Evolutionary conservation across 148 eudicot genomes (phyloP).

Genomic region (Cornus kousa): DNA sequence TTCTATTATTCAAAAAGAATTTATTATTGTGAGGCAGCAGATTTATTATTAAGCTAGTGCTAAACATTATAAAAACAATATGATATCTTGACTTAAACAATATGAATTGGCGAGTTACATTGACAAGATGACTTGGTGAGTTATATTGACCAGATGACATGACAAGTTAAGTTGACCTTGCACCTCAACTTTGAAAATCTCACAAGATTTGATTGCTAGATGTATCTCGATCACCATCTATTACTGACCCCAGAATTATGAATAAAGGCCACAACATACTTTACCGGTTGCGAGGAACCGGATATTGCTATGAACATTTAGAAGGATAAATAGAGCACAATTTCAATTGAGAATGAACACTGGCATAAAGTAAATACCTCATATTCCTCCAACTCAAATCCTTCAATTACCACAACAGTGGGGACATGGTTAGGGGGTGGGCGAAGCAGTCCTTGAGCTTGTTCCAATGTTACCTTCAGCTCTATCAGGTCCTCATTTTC

Average conservation of each 20-base stretch:
- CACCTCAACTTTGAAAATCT: not conserved
- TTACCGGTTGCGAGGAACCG: not conserved
- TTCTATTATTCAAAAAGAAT: not conserved
- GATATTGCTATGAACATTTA: not conserved
- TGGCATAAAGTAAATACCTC: constrained; percentile 29
- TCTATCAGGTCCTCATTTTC: constrained; percentile 29
- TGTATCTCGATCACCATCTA: not conserved
- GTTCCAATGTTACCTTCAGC: constrained; percentile 23
- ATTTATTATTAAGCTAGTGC: not conserved
- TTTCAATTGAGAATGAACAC: not conserved
- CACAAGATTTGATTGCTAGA: not conserved
- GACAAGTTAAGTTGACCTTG: too few species aligned
- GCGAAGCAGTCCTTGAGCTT: constrained; percentile 41
- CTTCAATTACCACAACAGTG: constrained; percentile 28
- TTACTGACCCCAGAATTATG: not conserved
- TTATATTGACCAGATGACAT: not conserved
- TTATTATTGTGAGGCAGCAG: not conserved
- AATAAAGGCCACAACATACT: not conserved
- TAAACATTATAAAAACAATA: not conserved
- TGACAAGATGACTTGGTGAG: not conserved
- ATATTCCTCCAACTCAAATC: constrained; percentile 35
- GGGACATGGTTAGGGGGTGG: constrained; percentile 26
- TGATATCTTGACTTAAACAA: not conserved
- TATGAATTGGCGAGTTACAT: not conserved
- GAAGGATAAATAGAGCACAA: not conserved